phyloP scores from a whole-genome alignment of 23 red algal species.

The Gracilaria caudata region DNA sequence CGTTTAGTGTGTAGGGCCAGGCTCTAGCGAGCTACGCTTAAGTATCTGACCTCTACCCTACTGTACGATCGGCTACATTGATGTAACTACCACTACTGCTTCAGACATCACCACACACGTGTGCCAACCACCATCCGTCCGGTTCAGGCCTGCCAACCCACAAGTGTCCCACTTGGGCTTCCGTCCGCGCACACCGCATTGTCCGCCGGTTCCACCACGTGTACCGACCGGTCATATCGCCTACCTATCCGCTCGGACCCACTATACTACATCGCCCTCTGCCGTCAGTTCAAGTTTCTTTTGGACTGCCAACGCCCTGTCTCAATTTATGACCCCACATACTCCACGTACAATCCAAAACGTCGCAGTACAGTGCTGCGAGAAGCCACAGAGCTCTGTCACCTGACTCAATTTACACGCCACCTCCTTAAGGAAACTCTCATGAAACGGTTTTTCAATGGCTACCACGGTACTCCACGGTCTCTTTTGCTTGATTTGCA shows the following conservation, averaged over 20 bases:
- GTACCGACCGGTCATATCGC: too few relatives aligned
- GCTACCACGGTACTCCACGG: conserved; percentile 27
- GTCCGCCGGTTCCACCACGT: too few relatives aligned
- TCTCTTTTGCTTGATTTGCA: conserved; percentile 33
- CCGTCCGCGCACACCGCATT: too few relatives aligned
- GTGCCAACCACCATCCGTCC: too few relatives aligned
- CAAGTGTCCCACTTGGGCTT: too few relatives aligned
- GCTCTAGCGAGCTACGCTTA: too few relatives aligned
- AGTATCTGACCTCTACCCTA: not conserved
- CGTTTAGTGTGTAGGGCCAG: too few relatives aligned
- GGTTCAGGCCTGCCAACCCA: too few relatives aligned
- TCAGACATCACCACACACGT: too few relatives aligned
- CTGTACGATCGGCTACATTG: not conserved
- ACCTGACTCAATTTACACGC: conserved; percentile 2
- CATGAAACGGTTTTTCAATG: conserved; percentile 21
- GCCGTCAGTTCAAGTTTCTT: not conserved
- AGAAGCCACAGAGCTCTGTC: not conserved
- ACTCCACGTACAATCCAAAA: not conserved
- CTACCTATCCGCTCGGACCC: too few relatives aligned
- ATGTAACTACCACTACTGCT: too few relatives aligned
- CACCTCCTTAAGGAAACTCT: not conserved
- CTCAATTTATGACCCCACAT: conserved; percentile 4
- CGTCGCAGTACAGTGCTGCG: not conserved
- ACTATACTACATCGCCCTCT: not conserved
- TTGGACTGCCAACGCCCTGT: not conserved